Percentiles rank a stretch among this genome's conserved stretches.
These are phyloP conservation scores for Avena sativa DNA, from an alignment of 176 grass and related monocot species.

Conservation along the genomic window DNA sequence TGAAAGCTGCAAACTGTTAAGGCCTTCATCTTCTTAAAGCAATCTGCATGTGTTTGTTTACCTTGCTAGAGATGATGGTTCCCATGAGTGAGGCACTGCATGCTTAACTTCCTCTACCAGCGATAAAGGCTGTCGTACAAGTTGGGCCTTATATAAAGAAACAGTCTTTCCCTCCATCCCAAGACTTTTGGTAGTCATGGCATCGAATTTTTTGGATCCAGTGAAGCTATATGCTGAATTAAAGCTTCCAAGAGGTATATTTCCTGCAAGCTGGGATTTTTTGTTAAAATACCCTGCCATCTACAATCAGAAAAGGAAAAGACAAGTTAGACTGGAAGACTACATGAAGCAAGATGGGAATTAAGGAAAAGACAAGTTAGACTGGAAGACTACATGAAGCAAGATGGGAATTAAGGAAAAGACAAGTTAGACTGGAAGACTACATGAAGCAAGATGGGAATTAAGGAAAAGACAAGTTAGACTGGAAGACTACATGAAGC, in stretches of 20 bases:
- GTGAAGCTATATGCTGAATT: slow-evolving; percentile 65
- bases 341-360: too few species aligned
- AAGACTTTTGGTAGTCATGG: slow-evolving; percentile 59
- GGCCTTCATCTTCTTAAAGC: slow-evolving; percentile 11
- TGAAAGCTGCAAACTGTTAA: slow-evolving; percentile 32
- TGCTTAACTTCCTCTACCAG: slow-evolving; percentile 54
- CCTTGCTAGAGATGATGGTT: slow-evolving; percentile 66
- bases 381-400: too few species aligned
- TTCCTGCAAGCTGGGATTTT: slow-evolving; percentile 54
- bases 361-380: too few species aligned
- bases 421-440: slow-evolving; percentile 4
- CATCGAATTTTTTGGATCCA: slow-evolving; percentile 67
- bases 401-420: too few species aligned
- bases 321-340: too few species aligned
- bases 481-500: too few species aligned
- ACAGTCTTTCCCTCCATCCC: slow-evolving; percentile 55
- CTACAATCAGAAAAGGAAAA: slow-evolving; percentile 41
- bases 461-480: background rate
- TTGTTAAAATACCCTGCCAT: slow-evolving; percentile 70
- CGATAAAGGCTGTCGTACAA: slow-evolving; percentile 36
- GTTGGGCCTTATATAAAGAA: slow-evolving; percentile 55
- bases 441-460: slow-evolving; percentile 25
- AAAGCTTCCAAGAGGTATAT: slow-evolving; percentile 60
- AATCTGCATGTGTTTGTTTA: slow-evolving; percentile 27
- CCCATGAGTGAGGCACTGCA: slow-evolving; percentile 62